These are phyloP conservation scores for Tetragonia tetragonoides DNA, from an alignment of 148 eudicot genomes.

Conservation along the genomic window DNA sequence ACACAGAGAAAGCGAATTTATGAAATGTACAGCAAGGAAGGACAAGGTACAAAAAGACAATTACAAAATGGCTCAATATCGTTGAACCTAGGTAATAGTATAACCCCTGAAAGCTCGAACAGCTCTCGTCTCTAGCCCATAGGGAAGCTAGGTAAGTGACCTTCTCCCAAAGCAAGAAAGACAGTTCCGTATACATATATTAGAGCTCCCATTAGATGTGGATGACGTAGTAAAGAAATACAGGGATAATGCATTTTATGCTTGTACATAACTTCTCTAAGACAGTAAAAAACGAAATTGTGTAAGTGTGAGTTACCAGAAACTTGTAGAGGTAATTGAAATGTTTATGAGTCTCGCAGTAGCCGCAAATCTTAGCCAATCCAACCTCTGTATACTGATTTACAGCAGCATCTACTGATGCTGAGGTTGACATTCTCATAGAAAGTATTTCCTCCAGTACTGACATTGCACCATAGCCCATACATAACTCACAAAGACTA, in stretches of 20 bases:
- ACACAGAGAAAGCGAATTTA: no score
- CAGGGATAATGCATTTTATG: neutral
- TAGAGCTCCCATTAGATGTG: neutral
- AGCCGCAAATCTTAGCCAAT: slow-evolving; percentile 78
- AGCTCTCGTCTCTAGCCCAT: no score
- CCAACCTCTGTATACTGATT: slow-evolving; percentile 71
- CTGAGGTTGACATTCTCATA: slow-evolving; percentile 48
- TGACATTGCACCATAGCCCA: slow-evolving; percentile 80
- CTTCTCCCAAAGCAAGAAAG: neutral
- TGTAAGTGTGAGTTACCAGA: slow-evolving; percentile 49
- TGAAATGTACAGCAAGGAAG: no score
- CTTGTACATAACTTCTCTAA: neutral
- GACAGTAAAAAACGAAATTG: neutral
- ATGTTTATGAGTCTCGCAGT: slow-evolving; percentile 82
- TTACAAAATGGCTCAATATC: no score
- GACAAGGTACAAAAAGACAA: no score
- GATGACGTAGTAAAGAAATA: neutral
- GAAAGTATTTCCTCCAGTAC: slow-evolving; percentile 85
- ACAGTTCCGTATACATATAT: neutral
- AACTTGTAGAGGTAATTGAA: slow-evolving; percentile 88
- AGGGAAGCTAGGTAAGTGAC: no score
- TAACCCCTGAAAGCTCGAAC: no score
- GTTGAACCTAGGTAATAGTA: no score
- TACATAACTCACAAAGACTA: slow-evolving; percentile 72
- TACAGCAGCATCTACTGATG: slow-evolving; percentile 42